Evolutionary conservation across 306 rosid genomes (phyloP).

Genomic region (Ammopiptanthus mongolicus): DNA sequence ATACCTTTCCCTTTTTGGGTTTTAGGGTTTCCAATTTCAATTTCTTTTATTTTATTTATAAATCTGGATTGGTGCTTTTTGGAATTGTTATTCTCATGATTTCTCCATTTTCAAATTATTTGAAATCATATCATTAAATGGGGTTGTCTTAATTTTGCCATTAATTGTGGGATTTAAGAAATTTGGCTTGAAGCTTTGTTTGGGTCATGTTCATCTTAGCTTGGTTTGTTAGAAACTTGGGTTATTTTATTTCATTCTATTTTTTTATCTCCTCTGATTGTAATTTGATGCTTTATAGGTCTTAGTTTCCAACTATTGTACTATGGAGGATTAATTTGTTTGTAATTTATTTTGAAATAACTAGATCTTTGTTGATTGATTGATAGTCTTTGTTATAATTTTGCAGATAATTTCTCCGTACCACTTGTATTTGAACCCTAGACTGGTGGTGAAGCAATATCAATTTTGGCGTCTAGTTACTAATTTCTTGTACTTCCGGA

Average conservation of each 20-base stretch:
- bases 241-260: neutral
- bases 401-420: conserved; percentile 89
- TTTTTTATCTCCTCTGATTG: neutral
- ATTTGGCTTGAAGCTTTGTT: neutral
- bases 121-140: neutral
- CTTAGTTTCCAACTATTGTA: neutral
- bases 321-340: neutral
- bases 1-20: neutral
- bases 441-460: conserved; percentile 76
- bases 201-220: neutral
- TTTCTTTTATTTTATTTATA: neutral
- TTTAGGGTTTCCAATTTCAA: neutral
- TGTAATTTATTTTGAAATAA: conserved; percentile 4
- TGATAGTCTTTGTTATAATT: neutral
- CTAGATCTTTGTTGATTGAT: conserved; percentile 5
- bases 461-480: conserved; percentile 91
- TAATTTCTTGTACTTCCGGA: conserved; percentile 87
- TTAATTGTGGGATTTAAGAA: neutral
- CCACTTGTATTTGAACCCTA: conserved; percentile 85
- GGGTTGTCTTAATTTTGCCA: neutral
- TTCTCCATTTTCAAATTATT: conserved; percentile 3
- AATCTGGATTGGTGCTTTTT: neutral
- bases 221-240: neutral
- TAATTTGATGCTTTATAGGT: neutral
- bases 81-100: neutral